Base-by-base conservation (phyloP, 148 eudicot genomes). In the Rhododendron williamsianum region DNA sequence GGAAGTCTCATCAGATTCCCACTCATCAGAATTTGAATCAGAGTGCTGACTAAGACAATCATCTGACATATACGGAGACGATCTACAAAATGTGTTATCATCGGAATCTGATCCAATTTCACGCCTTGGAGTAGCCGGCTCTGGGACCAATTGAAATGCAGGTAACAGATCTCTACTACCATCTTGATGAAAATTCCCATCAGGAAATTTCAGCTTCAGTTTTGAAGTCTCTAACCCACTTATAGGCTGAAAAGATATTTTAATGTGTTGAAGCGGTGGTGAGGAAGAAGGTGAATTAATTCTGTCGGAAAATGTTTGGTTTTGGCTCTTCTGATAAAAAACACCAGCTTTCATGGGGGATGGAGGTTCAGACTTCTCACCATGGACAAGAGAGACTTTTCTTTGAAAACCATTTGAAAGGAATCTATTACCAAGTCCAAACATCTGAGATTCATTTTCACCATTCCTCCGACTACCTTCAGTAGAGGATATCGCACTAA, bases 251-350 rank as follows among this genome's bases (percentile, higher is more conserved):
- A 97, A 92, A 71, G 96, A 95, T 82, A 97, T 95, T 86, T 93
- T 97, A 94, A 97, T 94, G 88, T 92, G 98, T 91, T 93, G 93
- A 84, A 97, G 94, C 18, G 98, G 95, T 30, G 99, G 99, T 80
- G 99, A 96, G 49, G 96, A 92, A 71, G 98, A 92, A 23, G 98
- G 96, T 71, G 95, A 94, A 73, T 13, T 6, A 65, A 85, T 85
- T 65, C 84, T 83, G 84, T 86, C 92, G 56, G 89, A 80, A 65
- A 72, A 87, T 35, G 91, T 52, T 71, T 19, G 79, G 25, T 54
- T 77, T 84, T 79, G 83, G 82, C 82, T 87, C 48, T 85, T 87
- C 82, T 58, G 83, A 82, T 83, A 91, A 84, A 78, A 82, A 33
- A 56, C 72, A 83, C 73, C 78, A 71, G 82, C 71, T 84, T 87